phyloP scores from a whole-genome alignment of 1,139 yeast genomes.

The Yamadazyma atlantica region DNA sequence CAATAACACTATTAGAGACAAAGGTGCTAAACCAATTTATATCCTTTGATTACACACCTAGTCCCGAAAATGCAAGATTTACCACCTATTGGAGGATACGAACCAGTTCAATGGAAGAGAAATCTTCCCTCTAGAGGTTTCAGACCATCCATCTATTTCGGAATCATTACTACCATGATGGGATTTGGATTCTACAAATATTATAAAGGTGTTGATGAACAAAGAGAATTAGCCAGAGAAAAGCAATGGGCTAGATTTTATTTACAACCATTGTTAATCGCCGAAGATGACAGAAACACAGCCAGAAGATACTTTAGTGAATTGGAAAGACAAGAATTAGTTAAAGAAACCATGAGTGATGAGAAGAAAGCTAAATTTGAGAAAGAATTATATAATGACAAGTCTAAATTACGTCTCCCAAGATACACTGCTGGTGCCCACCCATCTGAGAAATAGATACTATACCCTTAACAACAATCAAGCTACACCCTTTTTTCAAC shows the following conservation, averaged over 20 bases:
- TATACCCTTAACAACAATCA: background rate
- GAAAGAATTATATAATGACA: constrained; percentile 45
- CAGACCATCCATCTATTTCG: constrained; percentile 71
- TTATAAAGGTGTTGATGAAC: constrained; percentile 70
- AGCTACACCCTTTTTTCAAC: background rate
- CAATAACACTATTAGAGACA: constrained; percentile 2
- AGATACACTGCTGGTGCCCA: constrained; percentile 43
- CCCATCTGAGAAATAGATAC: constrained; percentile 26
- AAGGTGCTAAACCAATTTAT: background rate
- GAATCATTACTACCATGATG: constrained; percentile 62
- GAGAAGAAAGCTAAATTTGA: constrained; percentile 43
- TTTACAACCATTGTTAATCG: constrained; percentile 71
- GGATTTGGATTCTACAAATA: constrained; percentile 72
- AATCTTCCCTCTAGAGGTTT: constrained; percentile 84
- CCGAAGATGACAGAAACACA: constrained; percentile 78
- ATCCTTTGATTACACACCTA: constrained; percentile 2
- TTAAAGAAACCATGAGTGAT: constrained; percentile 43
- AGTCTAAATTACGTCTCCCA: constrained; percentile 47
- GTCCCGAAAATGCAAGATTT: constrained; percentile 60
- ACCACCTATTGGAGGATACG: constrained; percentile 88
- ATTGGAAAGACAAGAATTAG: constrained; percentile 63
- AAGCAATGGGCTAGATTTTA: constrained; percentile 75
- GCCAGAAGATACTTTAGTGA: constrained; percentile 73
- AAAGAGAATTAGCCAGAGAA: constrained; percentile 75
- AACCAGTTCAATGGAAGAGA: constrained; percentile 87